phyloP scores from a whole-genome alignment of 163 green algal genomes.

The Chlorella variabilis region DNA sequence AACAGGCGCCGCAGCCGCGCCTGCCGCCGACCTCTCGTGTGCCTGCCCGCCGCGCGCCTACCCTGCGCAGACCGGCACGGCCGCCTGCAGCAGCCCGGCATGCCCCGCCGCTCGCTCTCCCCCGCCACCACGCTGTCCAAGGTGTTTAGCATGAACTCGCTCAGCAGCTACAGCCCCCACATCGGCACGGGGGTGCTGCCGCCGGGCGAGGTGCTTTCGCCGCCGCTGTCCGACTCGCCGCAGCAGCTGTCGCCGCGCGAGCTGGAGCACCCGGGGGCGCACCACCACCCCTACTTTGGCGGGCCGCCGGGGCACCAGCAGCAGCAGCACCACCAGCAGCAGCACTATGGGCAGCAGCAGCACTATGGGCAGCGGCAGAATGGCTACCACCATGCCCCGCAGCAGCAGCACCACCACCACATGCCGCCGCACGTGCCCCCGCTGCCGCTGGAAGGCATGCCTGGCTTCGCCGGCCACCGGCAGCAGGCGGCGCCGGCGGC shows the following conservation, averaged over 20 bases:
- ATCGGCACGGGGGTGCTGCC: constrained; percentile 9
- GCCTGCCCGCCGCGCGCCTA: neutral
- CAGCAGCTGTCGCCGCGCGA: constrained; percentile 29
- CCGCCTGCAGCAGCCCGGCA: constrained; percentile 9
- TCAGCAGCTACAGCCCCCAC: constrained; percentile 34
- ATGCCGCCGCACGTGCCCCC: neutral
- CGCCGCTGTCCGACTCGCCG: constrained; percentile 25
- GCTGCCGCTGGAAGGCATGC: neutral
- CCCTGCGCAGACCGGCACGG: constrained; percentile 17
- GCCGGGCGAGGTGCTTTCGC: constrained; percentile 23
- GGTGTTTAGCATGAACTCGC: constrained; percentile 27
- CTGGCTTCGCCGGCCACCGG: neutral
- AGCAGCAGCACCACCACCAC: neutral
- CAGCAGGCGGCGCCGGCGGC: neutral
- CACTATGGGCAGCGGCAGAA: constrained; percentile 6
- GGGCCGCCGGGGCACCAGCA: neutral
- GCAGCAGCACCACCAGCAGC: neutral
- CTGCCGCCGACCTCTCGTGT: neutral
- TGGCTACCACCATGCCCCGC: neutral
- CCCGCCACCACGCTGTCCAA: constrained; percentile 51
- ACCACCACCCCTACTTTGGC: neutral
- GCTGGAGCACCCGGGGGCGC: constrained; percentile 9
- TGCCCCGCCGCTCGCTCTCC: constrained; percentile 21
- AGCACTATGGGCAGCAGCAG: constrained; percentile 15
- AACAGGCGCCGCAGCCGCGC: too few relatives aligned